These are phyloP conservation scores for Phialophora chinensis DNA, from an alignment of 2,329 filamentous ascomycete genomes.

Conservation along the genomic window DNA sequence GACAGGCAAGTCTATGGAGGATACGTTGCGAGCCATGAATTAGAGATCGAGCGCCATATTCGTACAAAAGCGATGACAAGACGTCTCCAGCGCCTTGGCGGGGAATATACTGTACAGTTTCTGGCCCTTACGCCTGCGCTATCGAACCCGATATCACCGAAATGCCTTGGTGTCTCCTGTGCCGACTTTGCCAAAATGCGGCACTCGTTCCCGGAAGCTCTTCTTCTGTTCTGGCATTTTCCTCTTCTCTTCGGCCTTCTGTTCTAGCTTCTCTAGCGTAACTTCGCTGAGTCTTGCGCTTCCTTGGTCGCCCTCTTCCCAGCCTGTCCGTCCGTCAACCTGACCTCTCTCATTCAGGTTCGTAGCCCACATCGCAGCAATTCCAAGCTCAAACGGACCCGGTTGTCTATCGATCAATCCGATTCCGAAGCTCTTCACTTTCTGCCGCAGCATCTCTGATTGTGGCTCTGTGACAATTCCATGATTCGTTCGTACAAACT, in stretches of 20 bases:
- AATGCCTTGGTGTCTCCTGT: slow-evolving; percentile 29
- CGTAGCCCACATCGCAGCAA: slow-evolving; percentile 89
- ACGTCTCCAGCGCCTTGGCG: background rate
- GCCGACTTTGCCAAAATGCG: slow-evolving; percentile 36
- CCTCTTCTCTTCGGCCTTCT: slow-evolving; percentile 37
- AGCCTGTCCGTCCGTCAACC: slow-evolving; percentile 38
- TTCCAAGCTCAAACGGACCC: slow-evolving; percentile 84
- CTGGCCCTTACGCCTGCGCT: background rate
- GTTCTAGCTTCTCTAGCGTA: slow-evolving; percentile 38
- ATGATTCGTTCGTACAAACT: slow-evolving; percentile 94
- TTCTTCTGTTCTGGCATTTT: slow-evolving; percentile 36
- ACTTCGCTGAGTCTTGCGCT: slow-evolving; percentile 39
- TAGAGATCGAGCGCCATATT: slow-evolving; percentile 5
- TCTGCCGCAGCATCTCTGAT: slow-evolving; percentile 83
- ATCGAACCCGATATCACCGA: slow-evolving; percentile 14
- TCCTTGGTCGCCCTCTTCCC: slow-evolving; percentile 39
- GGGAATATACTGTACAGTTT: slow-evolving; percentile 1
- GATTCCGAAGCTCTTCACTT: slow-evolving; percentile 83
- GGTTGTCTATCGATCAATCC: slow-evolving; percentile 87
- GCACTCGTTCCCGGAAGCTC: slow-evolving; percentile 32
- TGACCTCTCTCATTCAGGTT: slow-evolving; percentile 62
- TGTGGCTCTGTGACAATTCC: slow-evolving; percentile 93
- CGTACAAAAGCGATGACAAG: background rate
- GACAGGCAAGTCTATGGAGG: slow-evolving; percentile 59
- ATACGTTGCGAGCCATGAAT: slow-evolving; percentile 28